These are phyloP conservation scores for Aspergillus sp. DNA, from an alignment of 2,329 filamentous ascomycete genomes.

Conservation along the genomic window DNA sequence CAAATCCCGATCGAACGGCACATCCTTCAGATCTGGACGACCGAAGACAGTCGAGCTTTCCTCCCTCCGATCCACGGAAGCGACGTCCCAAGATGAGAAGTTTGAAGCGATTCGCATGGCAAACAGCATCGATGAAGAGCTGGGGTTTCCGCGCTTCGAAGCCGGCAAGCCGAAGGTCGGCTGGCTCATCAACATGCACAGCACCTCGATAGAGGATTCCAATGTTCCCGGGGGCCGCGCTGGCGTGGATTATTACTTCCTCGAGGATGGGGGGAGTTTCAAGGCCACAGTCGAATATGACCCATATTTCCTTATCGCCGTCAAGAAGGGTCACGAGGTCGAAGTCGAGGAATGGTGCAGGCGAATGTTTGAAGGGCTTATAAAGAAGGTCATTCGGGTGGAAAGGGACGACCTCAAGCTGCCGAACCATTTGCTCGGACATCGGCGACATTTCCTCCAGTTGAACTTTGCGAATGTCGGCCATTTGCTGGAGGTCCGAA, in stretches of 20 bases:
- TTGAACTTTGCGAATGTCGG: slow-evolving; percentile 78
- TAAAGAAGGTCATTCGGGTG: slow-evolving; percentile 66
- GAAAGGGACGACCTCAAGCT: slow-evolving; percentile 91
- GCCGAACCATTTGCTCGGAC: slow-evolving; percentile 92
- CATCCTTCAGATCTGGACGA: slow-evolving; percentile 42
- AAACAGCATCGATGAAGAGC: slow-evolving; percentile 82
- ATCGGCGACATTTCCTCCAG: slow-evolving; percentile 78
- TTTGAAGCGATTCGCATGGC: slow-evolving; percentile 76
- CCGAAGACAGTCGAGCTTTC: slow-evolving; percentile 73
- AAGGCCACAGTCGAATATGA: slow-evolving; percentile 96
- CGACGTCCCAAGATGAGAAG: slow-evolving; percentile 85
- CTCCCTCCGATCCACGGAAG: slow-evolving; percentile 64
- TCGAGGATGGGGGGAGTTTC: slow-evolving; percentile 81
- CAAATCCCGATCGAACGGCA: slow-evolving; percentile 37
- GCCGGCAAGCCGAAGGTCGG: slow-evolving; percentile 74
- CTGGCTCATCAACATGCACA: slow-evolving; percentile 93
- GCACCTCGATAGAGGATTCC: slow-evolving; percentile 76
- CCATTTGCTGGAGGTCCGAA: slow-evolving; percentile 76
- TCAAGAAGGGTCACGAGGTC: slow-evolving; percentile 74
- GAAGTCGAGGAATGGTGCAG: slow-evolving; percentile 93
- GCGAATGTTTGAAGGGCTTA: slow-evolving; percentile 68
- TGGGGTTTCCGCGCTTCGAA: slow-evolving; percentile 90
- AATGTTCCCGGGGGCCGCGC: slow-evolving; percentile 75
- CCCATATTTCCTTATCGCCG: slow-evolving; percentile 88
- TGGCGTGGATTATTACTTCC: slow-evolving; percentile 93